A percentile compares a stretch with the other conserved stretches of the same genome.
phyloP scores from a whole-genome alignment of 2,329 filamentous ascomycete species.

The Ophiostoma pallidulum region DNA sequence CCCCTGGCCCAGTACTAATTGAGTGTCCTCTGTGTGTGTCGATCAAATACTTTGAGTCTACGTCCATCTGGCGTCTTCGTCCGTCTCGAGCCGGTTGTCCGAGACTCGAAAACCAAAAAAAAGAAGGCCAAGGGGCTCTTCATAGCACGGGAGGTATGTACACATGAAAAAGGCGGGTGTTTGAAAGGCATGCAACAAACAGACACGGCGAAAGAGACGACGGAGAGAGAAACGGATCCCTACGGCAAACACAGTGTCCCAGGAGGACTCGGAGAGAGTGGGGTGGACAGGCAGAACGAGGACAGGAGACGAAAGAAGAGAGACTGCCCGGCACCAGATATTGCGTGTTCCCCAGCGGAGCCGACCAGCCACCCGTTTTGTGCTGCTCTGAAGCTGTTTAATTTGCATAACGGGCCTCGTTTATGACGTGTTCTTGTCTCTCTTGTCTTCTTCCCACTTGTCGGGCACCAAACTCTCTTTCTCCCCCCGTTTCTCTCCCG shows the following conservation, averaged over 20 bases:
- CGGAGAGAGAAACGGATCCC: too few species aligned
- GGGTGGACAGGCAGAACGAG: not conserved
- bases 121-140: too few species aligned
- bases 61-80: not conserved
- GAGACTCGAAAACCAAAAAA: too few species aligned
- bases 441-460: not conserved
- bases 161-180: too few species aligned
- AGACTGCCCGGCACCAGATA: not conserved
- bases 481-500: not conserved
- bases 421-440: slow-evolving; percentile 1
- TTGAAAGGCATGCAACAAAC: too few species aligned
- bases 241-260: too few species aligned
- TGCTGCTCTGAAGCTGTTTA: not conserved
- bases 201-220: too few species aligned
- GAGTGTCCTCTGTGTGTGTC: slow-evolving; percentile 6
- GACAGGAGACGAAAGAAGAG: not conserved
- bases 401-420: slow-evolving; percentile 4
- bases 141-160: too few species aligned
- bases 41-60: too few species aligned
- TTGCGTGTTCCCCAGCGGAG: slow-evolving; percentile 8
- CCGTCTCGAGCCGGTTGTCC: too few species aligned
- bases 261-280: not conserved
- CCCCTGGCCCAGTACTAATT: too few species aligned
- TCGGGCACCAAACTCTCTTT: not conserved
- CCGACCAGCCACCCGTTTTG: not conserved